A percentile compares a stretch with the other conserved stretches of the same genome.
Evolutionary conservation across 306 rosid genomes (phyloP).

Genomic region (Prosopis cineraria): DNA sequence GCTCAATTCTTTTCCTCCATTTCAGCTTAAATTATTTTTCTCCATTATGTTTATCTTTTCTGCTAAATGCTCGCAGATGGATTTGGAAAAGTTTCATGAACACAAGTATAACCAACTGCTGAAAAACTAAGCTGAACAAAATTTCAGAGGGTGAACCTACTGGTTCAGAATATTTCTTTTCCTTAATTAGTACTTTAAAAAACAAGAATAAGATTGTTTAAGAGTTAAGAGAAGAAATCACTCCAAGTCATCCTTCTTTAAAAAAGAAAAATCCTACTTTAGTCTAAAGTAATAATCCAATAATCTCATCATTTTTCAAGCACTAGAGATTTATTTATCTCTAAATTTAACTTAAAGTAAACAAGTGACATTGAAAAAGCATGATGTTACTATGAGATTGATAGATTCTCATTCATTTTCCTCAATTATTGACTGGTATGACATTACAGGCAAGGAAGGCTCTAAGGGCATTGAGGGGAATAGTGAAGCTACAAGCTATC

Average conservation of each 20-base stretch:
- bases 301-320: background rate
- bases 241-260: background rate
- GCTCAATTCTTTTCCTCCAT: conserved; percentile 16
- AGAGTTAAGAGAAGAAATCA: background rate
- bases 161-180: background rate
- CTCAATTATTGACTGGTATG: conserved; percentile 26
- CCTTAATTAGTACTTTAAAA: background rate
- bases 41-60: background rate
- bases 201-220: background rate
- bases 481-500: conserved; percentile 94
- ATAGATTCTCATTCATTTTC: background rate
- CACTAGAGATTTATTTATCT: background rate
- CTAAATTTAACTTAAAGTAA: background rate
- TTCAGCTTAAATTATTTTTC: background rate
- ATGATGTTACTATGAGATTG: background rate
- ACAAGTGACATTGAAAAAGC: background rate
- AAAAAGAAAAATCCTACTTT: background rate
- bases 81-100: background rate
- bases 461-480: conserved; percentile 85
- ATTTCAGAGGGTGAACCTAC: conserved; percentile 18
- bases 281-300: background rate
- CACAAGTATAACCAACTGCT: conserved; percentile 1
- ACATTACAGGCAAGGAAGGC: conserved; percentile 83
- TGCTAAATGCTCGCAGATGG: background rate
- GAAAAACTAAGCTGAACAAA: conserved; percentile 9